Base-by-base conservation (phyloP, 2,329 filamentous ascomycete species). In the Aplosporella prunicola region DNA sequence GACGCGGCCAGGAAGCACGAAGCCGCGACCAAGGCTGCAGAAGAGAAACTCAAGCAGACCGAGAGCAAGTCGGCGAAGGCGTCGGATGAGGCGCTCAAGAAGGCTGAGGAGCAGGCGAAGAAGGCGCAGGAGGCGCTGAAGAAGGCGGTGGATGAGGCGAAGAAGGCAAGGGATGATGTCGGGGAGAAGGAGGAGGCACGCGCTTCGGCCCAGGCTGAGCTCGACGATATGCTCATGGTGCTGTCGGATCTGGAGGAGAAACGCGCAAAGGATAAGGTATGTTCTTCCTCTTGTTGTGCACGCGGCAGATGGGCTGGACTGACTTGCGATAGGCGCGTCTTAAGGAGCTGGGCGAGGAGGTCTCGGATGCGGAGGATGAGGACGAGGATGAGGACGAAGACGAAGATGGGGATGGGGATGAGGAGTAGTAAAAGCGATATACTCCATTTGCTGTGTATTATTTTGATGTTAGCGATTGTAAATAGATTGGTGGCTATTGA, bases 171-270 rank as follows among this genome's bases (percentile, higher is more conserved):
- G 15, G 39, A 34, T 9, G 47, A 51, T 27, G 41, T 45, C 27
- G 52, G 59, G 18, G 58, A 60, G 44, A 65, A 66, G 36, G 58
- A 62, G 46, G 60, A 60, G 26, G 54, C 49, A 15, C 44, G 54
- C 5, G 45, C 43, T 10, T 48, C 51, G 17, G 56, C 49, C 13
- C 55, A 67, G 45, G 56, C 60, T 34, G 65, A 68, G 46, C 41
- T 71, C 23, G 66, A 69, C 41, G 64, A 67, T 43, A 47, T 68
- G 43, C 62, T 72, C 40, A 64, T 69, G 33, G 51, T 66, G 4
- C 58, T 67, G 20, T 59, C 62, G 4, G 66, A 69, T 41, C 52
- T 70, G 16, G 62, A 69, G 50, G 60, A 65, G 41, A 67, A 68
- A 55, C 42, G 57, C 43, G 45, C 45, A 7, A 55, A 48, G 22